Conservation (phyloP, 2,329 filamentous ascomycete species). For the Cercospora sp. region DNA sequence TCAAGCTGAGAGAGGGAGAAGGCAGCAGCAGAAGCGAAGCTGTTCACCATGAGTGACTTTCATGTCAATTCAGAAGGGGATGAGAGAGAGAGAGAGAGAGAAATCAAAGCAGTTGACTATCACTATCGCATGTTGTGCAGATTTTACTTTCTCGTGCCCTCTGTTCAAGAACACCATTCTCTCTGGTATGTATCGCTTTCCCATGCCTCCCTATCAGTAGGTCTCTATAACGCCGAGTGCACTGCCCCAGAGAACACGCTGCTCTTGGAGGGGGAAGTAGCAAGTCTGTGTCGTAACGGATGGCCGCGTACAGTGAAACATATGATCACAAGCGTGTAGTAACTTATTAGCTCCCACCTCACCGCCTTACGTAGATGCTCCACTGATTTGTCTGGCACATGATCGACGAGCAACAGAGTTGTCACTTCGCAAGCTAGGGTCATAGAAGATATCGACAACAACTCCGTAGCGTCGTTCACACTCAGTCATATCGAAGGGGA, state of each 20-base stretch:
- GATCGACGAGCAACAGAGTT: background rate
- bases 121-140: background rate
- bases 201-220: too few relatives aligned
- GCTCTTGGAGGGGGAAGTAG: background rate
- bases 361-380: background rate
- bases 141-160: background rate
- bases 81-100: background rate
- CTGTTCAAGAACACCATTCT: too few relatives aligned
- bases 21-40: background rate
- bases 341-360: background rate
- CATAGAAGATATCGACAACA: background rate
- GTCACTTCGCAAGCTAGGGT: background rate
- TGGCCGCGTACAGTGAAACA: background rate
- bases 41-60: background rate
- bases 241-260: background rate
- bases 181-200: too few relatives aligned
- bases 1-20: background rate
- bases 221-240: background rate
- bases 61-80: background rate
- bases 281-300: background rate
- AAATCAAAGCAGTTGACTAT: background rate
- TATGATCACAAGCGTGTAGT: background rate
- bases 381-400: background rate
- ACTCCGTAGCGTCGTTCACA: background rate
- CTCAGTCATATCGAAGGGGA: background rate